Conservation (phyloP, 345 rosid genomes). For the Lagerstroemia speciosa region DNA sequence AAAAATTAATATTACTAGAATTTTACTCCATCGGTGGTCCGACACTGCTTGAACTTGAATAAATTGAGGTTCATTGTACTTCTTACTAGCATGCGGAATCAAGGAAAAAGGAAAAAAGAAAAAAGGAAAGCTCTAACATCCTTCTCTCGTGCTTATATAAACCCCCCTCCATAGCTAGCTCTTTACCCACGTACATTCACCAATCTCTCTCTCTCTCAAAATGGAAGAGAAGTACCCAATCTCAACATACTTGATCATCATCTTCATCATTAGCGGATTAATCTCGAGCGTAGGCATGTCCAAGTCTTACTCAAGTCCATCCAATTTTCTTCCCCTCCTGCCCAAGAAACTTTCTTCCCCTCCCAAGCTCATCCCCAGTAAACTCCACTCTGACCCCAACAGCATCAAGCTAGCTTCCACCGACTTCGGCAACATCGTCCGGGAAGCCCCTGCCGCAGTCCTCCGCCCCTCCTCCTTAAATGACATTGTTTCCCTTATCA, state of each 20-base stretch:
- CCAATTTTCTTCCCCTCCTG: neutral
- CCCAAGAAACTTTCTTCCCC: constrained; percentile 15
- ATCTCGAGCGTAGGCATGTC: constrained; percentile 1
- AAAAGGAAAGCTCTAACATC: too few species aligned
- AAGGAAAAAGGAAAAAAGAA: too few species aligned
- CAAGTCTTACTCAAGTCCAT: neutral
- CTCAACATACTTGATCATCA: constrained; percentile 14
- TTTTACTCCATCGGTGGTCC: too few species aligned
- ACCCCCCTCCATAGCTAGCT: neutral
- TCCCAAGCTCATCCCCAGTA: constrained; percentile 10
- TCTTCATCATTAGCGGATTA: constrained; percentile 15
- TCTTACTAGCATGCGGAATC: too few species aligned
- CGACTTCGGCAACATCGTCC: constrained; percentile 62
- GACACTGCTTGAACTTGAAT: too few species aligned
- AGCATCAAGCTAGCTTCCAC: constrained; percentile 37
- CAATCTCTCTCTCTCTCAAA: constrained; percentile 1
- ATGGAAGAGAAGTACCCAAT: constrained; percentile 24
- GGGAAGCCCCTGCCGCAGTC: constrained; percentile 46
- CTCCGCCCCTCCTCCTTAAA: constrained; percentile 45
- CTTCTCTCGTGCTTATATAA: neutral
- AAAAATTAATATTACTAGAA: too few species aligned
- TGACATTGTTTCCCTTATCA: constrained; percentile 43
- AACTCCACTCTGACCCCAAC: constrained; percentile 32
- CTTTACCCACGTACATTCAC: neutral
- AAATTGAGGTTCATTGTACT: too few species aligned